Base-by-base conservation (phyloP, 1,284 basidiomycete species). In the Mrakiaceae sp. region DNA sequence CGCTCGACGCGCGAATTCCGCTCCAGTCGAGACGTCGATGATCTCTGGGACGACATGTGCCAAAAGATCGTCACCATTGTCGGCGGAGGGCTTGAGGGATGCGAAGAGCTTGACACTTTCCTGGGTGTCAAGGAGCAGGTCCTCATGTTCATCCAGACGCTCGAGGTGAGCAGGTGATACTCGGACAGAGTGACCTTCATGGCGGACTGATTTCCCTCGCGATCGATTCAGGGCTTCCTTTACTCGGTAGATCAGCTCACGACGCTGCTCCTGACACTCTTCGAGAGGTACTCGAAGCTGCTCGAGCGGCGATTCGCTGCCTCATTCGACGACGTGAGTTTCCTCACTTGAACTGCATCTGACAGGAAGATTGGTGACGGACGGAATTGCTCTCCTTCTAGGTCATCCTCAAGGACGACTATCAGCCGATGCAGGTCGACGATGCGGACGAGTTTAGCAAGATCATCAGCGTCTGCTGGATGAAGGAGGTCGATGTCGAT, bases 41-140 rank as follows among this genome's bases (percentile, higher is more conserved):
- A 96, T 69, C 82, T 99, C 5, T 99, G 96, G 95, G 90, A 97
- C 68, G 86, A 85, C 40, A 84, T 98, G 70, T 85, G 94, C 66
- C 78, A 81, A 16, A 83, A 89, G 12, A 81, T 98, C 9, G 85
- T 87, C 3, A 82, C 83, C 47, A 85, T 87, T 3, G 86, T 98
- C 49, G 84, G 87, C 50, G 78, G 80, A 14, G 84, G 89, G 0
- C 78, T 98, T 66, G 82, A 81, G 66, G 83, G 81, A 14, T 90
- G 93, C 73, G 84, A 81, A 58, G 88, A 95, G 69, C 86, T 90
- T 0, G 90, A 93, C 62, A 81, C 84, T 8, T 95, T 91, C 73
- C 77, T 97, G 58, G 82, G 81, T 57, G 88, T 87, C 54, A 98
- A 98, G 76, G 87, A 90, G 71, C 84, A 83, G 66, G 79, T 98